A percentile compares a stretch with the other conserved stretches of the same genome.
phyloP scores from a whole-genome alignment of 2,329 filamentous ascomycete species.

The Hawksworthiomyces lignivorus region DNA sequence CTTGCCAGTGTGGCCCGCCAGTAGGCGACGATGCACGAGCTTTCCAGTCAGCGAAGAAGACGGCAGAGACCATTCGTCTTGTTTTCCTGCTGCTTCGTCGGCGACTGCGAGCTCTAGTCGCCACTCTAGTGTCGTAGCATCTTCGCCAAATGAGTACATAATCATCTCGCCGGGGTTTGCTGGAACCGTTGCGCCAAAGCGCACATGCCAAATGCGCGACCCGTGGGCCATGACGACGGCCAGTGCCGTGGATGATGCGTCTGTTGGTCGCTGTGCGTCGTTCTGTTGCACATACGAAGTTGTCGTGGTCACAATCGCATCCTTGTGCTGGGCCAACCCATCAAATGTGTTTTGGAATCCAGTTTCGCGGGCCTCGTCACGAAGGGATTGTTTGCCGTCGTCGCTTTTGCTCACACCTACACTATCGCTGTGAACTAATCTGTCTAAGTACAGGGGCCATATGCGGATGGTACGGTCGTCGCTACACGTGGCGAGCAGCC shows the following conservation, averaged over 20 bases:
- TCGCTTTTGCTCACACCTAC: too few species aligned
- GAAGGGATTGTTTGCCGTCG: constrained; percentile 13
- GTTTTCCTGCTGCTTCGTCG: background rate
- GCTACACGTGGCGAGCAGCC: constrained; percentile 80
- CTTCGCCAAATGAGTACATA: constrained; percentile 77
- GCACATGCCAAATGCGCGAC: constrained; percentile 83
- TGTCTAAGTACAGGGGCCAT: constrained; percentile 46
- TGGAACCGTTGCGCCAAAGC: constrained; percentile 41
- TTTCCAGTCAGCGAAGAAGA: constrained; percentile 14
- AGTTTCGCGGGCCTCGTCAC: constrained; percentile 45
- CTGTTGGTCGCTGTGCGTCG: too few species aligned
- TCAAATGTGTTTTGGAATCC: constrained; percentile 39
- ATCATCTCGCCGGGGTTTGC: constrained; percentile 7
- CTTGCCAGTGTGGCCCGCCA: constrained; percentile 70
- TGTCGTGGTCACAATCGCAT: background rate
- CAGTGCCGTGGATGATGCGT: constrained; percentile 39
- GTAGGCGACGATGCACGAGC: constrained; percentile 47
- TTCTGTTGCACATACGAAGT: background rate
- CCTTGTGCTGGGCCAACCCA: constrained; percentile 18
- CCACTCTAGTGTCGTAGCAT: constrained; percentile 72
- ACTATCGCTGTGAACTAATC: too few species aligned
- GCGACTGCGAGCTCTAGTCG: constrained; percentile 34
- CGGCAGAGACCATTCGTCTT: too few species aligned
- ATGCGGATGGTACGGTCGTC: constrained; percentile 85
- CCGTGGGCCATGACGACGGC: constrained; percentile 77